Base-by-base conservation (phyloP, 208 protist species). In the Leishmania tarentolae region DNA sequence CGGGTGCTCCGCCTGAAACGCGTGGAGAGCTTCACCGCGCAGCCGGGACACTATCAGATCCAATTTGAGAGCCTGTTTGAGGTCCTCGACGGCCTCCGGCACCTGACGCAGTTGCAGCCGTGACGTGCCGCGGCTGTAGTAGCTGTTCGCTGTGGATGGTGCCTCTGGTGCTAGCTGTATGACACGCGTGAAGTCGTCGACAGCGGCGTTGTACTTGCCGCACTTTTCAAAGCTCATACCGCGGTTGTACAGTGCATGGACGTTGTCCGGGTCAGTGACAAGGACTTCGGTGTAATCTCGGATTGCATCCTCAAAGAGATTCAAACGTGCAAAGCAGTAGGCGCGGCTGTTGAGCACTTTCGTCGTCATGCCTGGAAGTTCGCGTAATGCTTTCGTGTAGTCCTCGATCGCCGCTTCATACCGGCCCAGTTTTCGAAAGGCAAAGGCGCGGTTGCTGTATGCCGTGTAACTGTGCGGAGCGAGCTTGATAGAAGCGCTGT, bases 171-270 rank as follows among this genome's bases (percentile, higher is more conserved):
- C 95, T 2, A 95, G 46, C 37, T 89, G 83, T 68, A 98, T 94
- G 5, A 87, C 89, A 44, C 61, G 81, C 11, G 90, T 90, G 77
- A 97, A 98, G 85, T 98, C 94, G 44, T 83, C 76, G 52, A 95
- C 86, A 2, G 96, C 95, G 52, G 84, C 79, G 47, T 85, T 80
- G 87, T 97, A 95, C 52, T 88, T 59, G 19, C 87, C 89, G 47
- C 94, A 80, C 78, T 95, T 97, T 71, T 96, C 91, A 75, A 91
- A 95, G 74, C 83, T 89, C 65, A 97, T 91, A 59, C 95, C 95
- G 52, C 95, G 91, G 85, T 98, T 98, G 83, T 98, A 92, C 5
- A 89, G 87, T 6, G 94, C 94, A 86, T 98, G 88, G 5, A 80
- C 47, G 83, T 98, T 96, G 42, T 47, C 37, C 3, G 81, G 72